Conservation (phyloP, 371 early-diverging fungal genomes). For the Mucor ambiguus region DNA sequence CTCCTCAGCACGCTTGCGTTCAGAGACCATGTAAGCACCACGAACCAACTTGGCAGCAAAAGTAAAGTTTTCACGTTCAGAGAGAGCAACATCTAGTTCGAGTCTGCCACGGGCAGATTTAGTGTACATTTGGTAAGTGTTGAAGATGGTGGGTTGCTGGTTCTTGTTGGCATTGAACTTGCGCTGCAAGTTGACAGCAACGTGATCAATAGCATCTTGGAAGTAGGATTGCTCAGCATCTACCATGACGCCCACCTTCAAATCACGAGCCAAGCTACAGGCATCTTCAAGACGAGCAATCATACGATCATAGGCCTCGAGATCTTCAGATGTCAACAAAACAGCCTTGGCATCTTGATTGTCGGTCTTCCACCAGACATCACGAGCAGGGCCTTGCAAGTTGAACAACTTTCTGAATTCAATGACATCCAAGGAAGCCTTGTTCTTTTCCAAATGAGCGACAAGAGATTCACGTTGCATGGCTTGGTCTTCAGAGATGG, state of each 20-base stretch:
- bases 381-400: slow-evolving; percentile 36
- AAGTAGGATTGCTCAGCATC: slow-evolving; percentile 97
- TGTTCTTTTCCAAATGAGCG: slow-evolving; percentile 11
- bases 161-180: slow-evolving; percentile 63
- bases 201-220: slow-evolving; percentile 91
- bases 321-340: slow-evolving; percentile 49
- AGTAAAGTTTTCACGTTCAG: slow-evolving; percentile 69
- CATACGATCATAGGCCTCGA: slow-evolving; percentile 75
- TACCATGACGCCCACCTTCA: slow-evolving; percentile 80
- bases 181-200: slow-evolving; percentile 69
- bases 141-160: slow-evolving; percentile 74
- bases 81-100: slow-evolving; percentile 67
- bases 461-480: slow-evolving; percentile 25
- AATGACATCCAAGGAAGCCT: slow-evolving; percentile 29
- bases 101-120: slow-evolving; percentile 72
- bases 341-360: slow-evolving; percentile 8
- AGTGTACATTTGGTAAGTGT: slow-evolving; percentile 91
- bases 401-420: slow-evolving; percentile 41
- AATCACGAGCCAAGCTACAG: slow-evolving; percentile 60
- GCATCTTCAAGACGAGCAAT: slow-evolving; percentile 67
- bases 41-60: slow-evolving; percentile 95
- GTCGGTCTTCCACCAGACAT: slow-evolving; percentile 40
- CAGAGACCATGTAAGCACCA: slow-evolving; percentile 92
- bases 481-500: slow-evolving; percentile 25
- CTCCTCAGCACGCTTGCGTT: slow-evolving; percentile 76